phyloP scores from a whole-genome alignment of 2,329 filamentous ascomycete species.

The Akanthomyces muscarius region DNA sequence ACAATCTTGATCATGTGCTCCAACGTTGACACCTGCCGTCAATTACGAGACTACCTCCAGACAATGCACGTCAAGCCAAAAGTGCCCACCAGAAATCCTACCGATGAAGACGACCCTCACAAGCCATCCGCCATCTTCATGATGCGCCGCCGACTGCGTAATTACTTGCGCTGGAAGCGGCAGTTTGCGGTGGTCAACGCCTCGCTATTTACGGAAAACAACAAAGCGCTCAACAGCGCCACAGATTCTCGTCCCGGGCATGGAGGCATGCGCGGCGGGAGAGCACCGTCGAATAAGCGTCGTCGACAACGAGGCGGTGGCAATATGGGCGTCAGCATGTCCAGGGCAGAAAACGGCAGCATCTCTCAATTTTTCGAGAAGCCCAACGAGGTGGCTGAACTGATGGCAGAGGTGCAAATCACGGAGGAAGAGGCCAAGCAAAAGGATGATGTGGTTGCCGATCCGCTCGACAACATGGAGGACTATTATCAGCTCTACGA shows the following conservation, averaged over 20 bases:
- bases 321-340: slow-evolving; percentile 50
- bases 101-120: slow-evolving; percentile 45
- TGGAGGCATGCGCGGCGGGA: slow-evolving; percentile 50
- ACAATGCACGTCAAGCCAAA: slow-evolving; percentile 74
- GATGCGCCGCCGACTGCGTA: slow-evolving; percentile 82
- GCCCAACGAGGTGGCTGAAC: slow-evolving; percentile 72
- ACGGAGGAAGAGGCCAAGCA: slow-evolving; percentile 71
- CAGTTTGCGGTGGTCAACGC: slow-evolving; percentile 84
- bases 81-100: slow-evolving; percentile 35
- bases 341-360: slow-evolving; percentile 68
- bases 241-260: slow-evolving; percentile 51
- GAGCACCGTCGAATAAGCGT: slow-evolving; percentile 76
- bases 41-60: slow-evolving; percentile 86
- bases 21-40: slow-evolving; percentile 78
- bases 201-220: slow-evolving; percentile 73
- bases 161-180: slow-evolving; percentile 86
- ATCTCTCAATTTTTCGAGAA: slow-evolving; percentile 77
- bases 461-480: slow-evolving; percentile 87
- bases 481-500: slow-evolving; percentile 89
- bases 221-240: slow-evolving; percentile 67
- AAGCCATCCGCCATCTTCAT: slow-evolving; percentile 76
- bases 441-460: slow-evolving; percentile 68
- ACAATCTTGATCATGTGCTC: slow-evolving; percentile 94
- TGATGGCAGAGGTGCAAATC: slow-evolving; percentile 80
- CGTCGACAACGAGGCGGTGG: slow-evolving; percentile 79